Conservation (phyloP, 2,329 filamentous ascomycete genomes). For the Juglanconis juglandina region DNA sequence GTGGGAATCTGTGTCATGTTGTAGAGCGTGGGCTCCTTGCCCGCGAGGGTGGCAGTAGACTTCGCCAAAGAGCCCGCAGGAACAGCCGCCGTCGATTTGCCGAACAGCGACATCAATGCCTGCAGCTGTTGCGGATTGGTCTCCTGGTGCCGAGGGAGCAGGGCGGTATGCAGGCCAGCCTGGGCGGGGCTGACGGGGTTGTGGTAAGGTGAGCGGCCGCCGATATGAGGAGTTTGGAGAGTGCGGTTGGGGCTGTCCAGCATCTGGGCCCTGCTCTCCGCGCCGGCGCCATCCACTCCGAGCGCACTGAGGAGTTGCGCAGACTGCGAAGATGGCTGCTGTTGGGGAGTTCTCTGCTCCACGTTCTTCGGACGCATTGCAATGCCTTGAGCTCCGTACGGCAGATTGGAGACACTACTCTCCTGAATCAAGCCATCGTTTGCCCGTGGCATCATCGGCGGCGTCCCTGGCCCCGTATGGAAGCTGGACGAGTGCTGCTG, state of each 20-base stretch:
- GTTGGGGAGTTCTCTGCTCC: background rate
- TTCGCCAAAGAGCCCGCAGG: slow-evolving; percentile 13
- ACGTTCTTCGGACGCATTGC: slow-evolving; percentile 5
- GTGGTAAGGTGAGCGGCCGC: slow-evolving; percentile 5
- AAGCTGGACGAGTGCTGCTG: background rate
- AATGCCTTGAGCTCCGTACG: slow-evolving; percentile 7
- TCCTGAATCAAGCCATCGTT: slow-evolving; percentile 30
- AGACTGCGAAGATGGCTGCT: background rate
- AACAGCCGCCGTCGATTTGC: slow-evolving; percentile 37
- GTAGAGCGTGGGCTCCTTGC: slow-evolving; percentile 29
- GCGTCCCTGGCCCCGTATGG: slow-evolving; percentile 19
- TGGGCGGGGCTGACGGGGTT: slow-evolving; percentile 16
- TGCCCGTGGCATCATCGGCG: slow-evolving; percentile 26
- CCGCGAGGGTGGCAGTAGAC: slow-evolving; percentile 25
- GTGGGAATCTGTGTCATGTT: slow-evolving; percentile 10
- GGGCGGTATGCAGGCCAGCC: slow-evolving; percentile 27
- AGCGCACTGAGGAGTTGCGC: background rate
- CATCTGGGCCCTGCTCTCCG: background rate
- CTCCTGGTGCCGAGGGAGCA: slow-evolving; percentile 33
- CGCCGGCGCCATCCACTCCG: background rate
- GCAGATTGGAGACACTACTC: slow-evolving; percentile 23
- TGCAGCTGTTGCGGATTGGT: slow-evolving; percentile 41
- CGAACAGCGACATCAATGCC: slow-evolving; percentile 60
- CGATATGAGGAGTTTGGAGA: background rate
- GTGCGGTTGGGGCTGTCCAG: background rate